Conservation (phyloP, 331 rosid genomes). For the Cydonia oblonga region DNA sequence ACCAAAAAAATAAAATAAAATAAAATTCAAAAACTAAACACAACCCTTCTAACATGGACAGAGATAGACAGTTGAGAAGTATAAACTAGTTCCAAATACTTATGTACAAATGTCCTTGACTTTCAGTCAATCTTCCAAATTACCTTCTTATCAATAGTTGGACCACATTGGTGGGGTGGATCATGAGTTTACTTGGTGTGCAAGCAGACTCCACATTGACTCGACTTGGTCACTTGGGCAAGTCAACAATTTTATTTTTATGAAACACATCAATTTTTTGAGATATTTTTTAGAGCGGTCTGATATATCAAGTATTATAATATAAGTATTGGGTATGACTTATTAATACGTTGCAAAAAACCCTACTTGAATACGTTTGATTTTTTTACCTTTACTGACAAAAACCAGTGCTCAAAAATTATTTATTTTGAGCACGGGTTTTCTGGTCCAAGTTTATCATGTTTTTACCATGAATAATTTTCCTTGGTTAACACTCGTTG, state of each 20-base stretch:
- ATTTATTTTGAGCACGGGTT: too few relatives aligned
- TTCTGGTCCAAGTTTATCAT: too few relatives aligned
- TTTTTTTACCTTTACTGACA: too few relatives aligned
- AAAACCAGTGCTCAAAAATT: too few relatives aligned
- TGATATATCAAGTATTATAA: too few relatives aligned
- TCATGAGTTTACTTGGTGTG: background rate
- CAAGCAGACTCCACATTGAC: background rate
- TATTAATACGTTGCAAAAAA: too few relatives aligned
- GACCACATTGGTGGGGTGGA: background rate
- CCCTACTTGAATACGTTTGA: too few relatives aligned
- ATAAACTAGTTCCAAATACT: background rate
- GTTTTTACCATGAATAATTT: too few relatives aligned
- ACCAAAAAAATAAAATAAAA: background rate
- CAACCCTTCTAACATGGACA: background rate
- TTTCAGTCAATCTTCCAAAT: background rate
- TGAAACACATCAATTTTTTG: background rate
- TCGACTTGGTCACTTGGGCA: background rate
- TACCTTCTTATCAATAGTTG: too few relatives aligned
- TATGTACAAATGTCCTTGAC: background rate
- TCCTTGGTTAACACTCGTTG: too few relatives aligned
- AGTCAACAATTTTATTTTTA: background rate
- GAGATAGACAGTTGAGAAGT: background rate
- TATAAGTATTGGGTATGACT: too few relatives aligned
- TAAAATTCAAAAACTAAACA: background rate
- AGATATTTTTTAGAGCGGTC: too few relatives aligned